phyloP scores from a whole-genome alignment of 371 early-diverging fungal genomes.

The Haplosporangium sp. region DNA sequence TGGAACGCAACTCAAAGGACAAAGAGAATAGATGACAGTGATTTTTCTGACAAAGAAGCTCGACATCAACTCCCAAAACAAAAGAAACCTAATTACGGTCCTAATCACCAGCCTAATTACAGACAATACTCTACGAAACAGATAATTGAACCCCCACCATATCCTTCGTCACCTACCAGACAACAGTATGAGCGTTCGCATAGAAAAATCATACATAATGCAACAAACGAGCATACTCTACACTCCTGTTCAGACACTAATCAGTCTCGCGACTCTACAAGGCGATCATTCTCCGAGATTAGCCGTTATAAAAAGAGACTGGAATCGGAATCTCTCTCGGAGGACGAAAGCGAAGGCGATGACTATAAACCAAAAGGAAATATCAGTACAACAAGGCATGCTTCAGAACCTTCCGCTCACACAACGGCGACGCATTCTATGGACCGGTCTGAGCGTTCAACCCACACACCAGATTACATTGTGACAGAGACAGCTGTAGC shows the following conservation, averaged over 20 bases:
- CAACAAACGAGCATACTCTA: not conserved
- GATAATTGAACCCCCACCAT: not conserved
- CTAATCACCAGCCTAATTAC: not conserved
- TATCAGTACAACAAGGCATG: conserved; percentile 5
- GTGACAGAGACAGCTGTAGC: not conserved
- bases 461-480: not conserved
- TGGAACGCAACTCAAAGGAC: not conserved
- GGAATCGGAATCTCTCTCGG: not conserved
- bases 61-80: not conserved
- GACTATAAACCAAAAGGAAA: not conserved
- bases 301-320: not conserved
- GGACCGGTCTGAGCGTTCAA: not conserved
- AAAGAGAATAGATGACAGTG: not conserved
- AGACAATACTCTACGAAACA: not conserved
- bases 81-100: not conserved
- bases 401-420: not conserved
- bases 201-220: not conserved
- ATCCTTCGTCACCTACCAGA: not conserved
- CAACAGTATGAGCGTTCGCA: not conserved
- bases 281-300: not conserved
- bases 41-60: not conserved
- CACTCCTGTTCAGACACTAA: not conserved
- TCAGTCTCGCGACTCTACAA: not conserved
- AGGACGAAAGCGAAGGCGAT: not conserved
- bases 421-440: not conserved